Evolutionary conservation across 352 stramenopile species (phyloP), one percentile per base, ranked within the genome.

Genomic region (Phytophthora quininea): DNA sequence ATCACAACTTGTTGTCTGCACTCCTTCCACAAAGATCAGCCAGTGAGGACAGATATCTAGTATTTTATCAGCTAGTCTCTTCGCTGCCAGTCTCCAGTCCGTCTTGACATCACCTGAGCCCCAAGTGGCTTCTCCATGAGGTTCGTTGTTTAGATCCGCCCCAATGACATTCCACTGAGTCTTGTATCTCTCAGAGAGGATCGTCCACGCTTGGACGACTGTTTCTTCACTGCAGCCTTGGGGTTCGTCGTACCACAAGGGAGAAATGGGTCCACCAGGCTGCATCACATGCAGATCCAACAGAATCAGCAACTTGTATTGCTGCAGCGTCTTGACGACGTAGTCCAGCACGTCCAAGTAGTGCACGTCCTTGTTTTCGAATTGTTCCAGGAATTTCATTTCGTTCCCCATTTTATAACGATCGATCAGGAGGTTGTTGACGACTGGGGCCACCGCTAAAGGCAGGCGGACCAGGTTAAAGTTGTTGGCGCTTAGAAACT

Each of bases 341-440:
- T 89, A 77, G 50, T 89, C 78, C 35, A 89, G 43, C 27, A 89
- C 76, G 56, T 87, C 80, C 52, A 87, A 54, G 51, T 84, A 89
- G n/a, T 32, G 56, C 47, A 87, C 31, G 11, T 79, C 65, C 11
- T 55, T 54, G 31, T 64, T 54, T 45, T 58, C 62, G 49, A 85
- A 85, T 1, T 53, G 35, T 24, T 71, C 32, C 3, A 82, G 48
- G 15, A 84, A 40, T 8, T 54, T 52, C 9, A 4, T 51, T 27
- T 87, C 82, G 37, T 90, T 90, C 45, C 53, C 33, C 7, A 89
- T 80, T 42, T 84, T 81, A 37, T 62, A 73, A 6, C 65, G 63
- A 43, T 89, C 74, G 5, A 88, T 53, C 0, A 15, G 15, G 3
- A 57, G 35, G 50, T 90, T 88, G 35, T 72, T 42, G 1, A 64